Evolutionary conservation across 2,329 filamentous ascomycete genomes (phyloP).

Genomic region (Sporothrix variecibatus): DNA sequence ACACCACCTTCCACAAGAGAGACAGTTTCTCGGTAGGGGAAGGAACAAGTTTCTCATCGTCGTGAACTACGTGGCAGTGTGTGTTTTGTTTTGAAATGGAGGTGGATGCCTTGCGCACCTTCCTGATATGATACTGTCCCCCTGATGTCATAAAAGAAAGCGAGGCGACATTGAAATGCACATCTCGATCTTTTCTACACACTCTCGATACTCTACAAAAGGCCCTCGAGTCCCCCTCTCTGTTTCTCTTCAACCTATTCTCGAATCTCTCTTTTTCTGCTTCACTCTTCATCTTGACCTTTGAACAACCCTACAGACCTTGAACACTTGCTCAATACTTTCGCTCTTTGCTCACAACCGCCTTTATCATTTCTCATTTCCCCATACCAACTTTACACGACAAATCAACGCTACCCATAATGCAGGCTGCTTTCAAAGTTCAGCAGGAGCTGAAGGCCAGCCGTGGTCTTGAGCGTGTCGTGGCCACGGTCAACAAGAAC

Average conservation of each 20-base stretch:
- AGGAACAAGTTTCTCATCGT: conserved; percentile 4
- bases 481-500: conserved; percentile 57
- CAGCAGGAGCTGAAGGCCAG: conserved; percentile 42
- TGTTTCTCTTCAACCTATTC: not conserved
- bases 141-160: not conserved
- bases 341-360: not conserved
- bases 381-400: not conserved
- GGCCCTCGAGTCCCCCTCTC: not conserved
- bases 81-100: not conserved
- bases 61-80: not conserved
- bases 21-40: not conserved
- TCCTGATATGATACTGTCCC: not conserved
- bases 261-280: not conserved
- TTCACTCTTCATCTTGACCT: not conserved
- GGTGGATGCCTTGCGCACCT: conserved; percentile 5
- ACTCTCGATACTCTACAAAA: not conserved
- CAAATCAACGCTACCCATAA: conserved; percentile 28
- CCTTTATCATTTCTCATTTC: not conserved
- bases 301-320: not conserved
- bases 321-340: not conserved
- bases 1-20: conserved; percentile 13
- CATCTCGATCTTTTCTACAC: not conserved
- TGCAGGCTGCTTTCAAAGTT: conserved; percentile 40
- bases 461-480: conserved; percentile 48
- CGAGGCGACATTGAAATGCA: not conserved